Percentiles rank a stretch among this genome's conserved stretches.
Conservation (phyloP, 176 grass and related monocot species). For the Cenchrus americanus region DNA sequence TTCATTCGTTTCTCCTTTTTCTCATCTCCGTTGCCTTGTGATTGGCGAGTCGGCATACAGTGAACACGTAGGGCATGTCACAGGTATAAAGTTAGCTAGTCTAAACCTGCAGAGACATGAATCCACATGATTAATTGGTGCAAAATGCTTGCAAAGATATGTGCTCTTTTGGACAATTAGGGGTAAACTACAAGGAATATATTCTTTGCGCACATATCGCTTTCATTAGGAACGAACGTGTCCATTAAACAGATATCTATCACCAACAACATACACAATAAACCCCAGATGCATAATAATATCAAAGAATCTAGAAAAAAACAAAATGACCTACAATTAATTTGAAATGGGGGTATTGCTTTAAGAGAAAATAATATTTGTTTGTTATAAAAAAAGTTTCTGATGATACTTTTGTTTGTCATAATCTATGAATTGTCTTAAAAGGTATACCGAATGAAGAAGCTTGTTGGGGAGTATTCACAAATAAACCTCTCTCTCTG, state of each 20-base stretch:
- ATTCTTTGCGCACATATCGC: neutral
- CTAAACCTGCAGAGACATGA: neutral
- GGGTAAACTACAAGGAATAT: neutral
- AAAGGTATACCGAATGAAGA: neutral
- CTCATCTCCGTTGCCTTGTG: neutral
- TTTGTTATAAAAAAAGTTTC: neutral
- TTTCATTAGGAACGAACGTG: neutral
- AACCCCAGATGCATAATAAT: neutral
- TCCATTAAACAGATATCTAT: neutral
- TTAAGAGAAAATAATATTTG: no score
- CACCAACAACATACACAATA: neutral
- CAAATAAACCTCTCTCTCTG: no score
- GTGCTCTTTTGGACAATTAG: slow-evolving; percentile 21
- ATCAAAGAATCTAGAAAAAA: no score
- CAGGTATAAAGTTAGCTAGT: slow-evolving; percentile 20
- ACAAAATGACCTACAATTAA: no score
- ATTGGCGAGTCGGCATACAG: slow-evolving; percentile 7
- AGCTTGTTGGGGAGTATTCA: neutral
- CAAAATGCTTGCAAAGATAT: neutral
- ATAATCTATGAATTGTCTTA: neutral
- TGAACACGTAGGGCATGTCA: slow-evolving; percentile 20
- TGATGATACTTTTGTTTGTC: no score
- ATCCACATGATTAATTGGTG: slow-evolving; percentile 18
- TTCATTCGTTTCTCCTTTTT: neutral
- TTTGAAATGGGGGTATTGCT: no score